Percentiles rank a stretch among this genome's conserved stretches.
Conservation (phyloP, 345 rosid species). For the Brassica nigra region DNA sequence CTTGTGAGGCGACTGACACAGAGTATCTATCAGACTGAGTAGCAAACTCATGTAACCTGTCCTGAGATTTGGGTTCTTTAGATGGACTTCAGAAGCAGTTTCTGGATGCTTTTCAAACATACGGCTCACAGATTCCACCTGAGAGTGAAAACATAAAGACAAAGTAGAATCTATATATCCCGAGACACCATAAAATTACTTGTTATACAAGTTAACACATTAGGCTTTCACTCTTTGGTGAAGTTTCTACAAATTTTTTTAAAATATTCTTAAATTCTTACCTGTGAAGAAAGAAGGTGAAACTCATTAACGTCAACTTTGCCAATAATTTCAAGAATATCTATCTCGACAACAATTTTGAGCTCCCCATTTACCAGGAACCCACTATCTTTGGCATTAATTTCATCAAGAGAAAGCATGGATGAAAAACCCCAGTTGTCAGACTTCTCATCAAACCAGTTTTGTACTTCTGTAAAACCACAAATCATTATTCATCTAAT, state of each 20-base stretch:
- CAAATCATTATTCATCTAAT: neutral
- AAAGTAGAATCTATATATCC: neutral
- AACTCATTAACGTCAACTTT: constrained; percentile 21
- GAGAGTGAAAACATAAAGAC: neutral
- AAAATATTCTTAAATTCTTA: neutral
- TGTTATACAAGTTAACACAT: neutral
- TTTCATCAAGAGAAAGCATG: neutral
- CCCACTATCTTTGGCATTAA: neutral
- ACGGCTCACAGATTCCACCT: neutral
- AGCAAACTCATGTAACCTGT: constrained; percentile 7
- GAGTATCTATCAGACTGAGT: neutral
- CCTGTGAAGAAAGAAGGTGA: constrained; percentile 3
- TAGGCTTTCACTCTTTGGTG: neutral
- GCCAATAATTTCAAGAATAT: constrained; percentile 27
- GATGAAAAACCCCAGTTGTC: neutral
- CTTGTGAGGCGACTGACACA: neutral
- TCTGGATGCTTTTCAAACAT: neutral
- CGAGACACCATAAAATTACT: neutral
- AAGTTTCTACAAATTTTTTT: neutral
- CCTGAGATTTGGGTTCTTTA: neutral
- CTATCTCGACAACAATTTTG: constrained; percentile 64
- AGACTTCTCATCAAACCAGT: neutral
- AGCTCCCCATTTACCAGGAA: constrained; percentile 51
- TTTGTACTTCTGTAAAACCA: neutral
- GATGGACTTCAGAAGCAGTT: neutral